Percentiles rank a stretch among this genome's conserved stretches.
These are phyloP conservation scores for Debaryomycetaceae sp. DNA, from an alignment of 1,139 yeast species.

Conservation along the genomic window DNA sequence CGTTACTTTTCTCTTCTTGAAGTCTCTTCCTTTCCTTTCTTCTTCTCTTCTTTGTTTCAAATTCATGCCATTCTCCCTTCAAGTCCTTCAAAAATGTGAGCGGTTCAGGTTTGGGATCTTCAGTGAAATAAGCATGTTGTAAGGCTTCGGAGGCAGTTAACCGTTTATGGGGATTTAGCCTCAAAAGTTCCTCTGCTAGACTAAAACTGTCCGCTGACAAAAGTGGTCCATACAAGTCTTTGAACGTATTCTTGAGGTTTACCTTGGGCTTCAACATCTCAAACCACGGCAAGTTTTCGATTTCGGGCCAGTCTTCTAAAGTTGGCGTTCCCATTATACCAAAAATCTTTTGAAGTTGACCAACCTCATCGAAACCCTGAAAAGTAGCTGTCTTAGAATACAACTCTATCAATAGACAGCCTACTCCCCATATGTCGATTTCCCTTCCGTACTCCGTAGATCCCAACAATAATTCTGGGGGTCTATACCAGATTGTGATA, in stretches of 20 bases:
- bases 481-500: slow-evolving; percentile 94
- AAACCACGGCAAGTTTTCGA: slow-evolving; percentile 84
- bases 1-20: slow-evolving; percentile 28
- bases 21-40: slow-evolving; percentile 52
- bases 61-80: slow-evolving; percentile 93
- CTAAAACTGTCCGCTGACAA: slow-evolving; percentile 58
- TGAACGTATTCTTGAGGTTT: slow-evolving; percentile 46
- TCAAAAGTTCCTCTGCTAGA: slow-evolving; percentile 59
- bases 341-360: slow-evolving; percentile 74
- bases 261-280: slow-evolving; percentile 70
- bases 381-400: slow-evolving; percentile 74
- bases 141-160: slow-evolving; percentile 70
- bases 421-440: slow-evolving; percentile 97
- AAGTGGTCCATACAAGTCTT: slow-evolving; percentile 39
- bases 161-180: slow-evolving; percentile 66
- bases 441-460: slow-evolving; percentile 87
- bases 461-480: slow-evolving; percentile 89
- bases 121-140: slow-evolving; percentile 66
- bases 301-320: slow-evolving; percentile 70
- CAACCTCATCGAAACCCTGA: slow-evolving; percentile 85
- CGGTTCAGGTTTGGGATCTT: slow-evolving; percentile 63
- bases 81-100: slow-evolving; percentile 51
- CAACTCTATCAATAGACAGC: slow-evolving; percentile 82
- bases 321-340: slow-evolving; percentile 87
- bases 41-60: slow-evolving; percentile 84